Conservation (phyloP, 2,329 filamentous ascomycete genomes). For the Tricladium varicosporioides region DNA sequence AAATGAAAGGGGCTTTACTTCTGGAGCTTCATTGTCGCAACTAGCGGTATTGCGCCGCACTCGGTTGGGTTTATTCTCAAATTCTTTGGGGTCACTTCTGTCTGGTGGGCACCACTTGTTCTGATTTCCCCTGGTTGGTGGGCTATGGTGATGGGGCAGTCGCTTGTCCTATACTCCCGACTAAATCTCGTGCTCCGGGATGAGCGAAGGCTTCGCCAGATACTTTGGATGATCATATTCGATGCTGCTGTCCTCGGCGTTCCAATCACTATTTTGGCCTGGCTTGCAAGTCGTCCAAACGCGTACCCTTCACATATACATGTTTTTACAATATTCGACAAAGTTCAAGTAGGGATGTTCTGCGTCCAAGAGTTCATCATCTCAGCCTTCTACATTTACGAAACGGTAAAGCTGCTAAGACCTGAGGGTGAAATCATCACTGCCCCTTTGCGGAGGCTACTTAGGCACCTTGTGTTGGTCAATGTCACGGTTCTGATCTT, state of each 20-base stretch:
- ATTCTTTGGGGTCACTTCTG: conserved; percentile 5
- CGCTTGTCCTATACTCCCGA: conserved; percentile 53
- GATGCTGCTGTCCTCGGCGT: conserved; percentile 49
- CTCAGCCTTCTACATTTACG: conserved; percentile 51
- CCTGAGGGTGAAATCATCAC: not conserved
- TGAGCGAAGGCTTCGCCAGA: conserved; percentile 42
- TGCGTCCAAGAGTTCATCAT: conserved; percentile 45
- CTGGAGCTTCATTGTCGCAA: conserved; percentile 14
- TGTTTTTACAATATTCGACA: conserved; percentile 40
- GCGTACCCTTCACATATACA: conserved; percentile 1
- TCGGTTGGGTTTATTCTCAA: conserved; percentile 10
- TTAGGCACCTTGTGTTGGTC: conserved; percentile 44
- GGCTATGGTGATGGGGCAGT: conserved; percentile 39
- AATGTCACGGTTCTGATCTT: conserved; percentile 46
- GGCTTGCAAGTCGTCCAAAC: conserved; percentile 29
- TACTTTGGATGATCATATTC: conserved; percentile 51
- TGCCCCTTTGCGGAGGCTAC: conserved; percentile 30
- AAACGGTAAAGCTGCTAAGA: conserved; percentile 36
- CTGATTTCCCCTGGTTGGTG: not conserved
- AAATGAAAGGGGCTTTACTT: conserved; percentile 15
- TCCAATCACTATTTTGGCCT: conserved; percentile 49
- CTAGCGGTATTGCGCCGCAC: conserved; percentile 12
- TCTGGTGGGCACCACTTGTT: not conserved
- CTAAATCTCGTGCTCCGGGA: conserved; percentile 52
- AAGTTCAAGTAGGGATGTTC: conserved; percentile 44